Percentiles rank a stretch among this genome's conserved stretches.
Evolutionary conservation across 192 early-diverging fungal genomes (phyloP).

Genomic region (Phlyctochytrium arcticum): DNA sequence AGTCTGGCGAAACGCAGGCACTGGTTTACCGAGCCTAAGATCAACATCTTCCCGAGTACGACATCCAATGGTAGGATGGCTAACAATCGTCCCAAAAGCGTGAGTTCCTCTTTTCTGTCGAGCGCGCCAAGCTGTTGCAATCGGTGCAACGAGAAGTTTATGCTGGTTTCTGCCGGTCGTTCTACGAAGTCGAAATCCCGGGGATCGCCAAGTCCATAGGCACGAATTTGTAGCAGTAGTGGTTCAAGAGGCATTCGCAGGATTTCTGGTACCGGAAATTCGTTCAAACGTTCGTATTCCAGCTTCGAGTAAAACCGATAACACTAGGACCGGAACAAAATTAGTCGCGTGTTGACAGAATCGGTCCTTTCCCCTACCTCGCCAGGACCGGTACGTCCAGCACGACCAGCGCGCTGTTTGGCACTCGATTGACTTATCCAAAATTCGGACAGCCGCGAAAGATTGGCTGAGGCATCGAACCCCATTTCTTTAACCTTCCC

Average conservation of each 20-base stretch:
- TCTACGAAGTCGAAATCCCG: constrained; percentile 62
- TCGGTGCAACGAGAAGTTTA: constrained; percentile 41
- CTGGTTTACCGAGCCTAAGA: constrained; percentile 42
- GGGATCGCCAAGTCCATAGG: constrained; percentile 60
- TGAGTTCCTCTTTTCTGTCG: constrained; percentile 36
- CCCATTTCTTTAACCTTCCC: constrained; percentile 66
- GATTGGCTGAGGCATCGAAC: constrained; percentile 47
- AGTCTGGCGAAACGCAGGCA: background rate
- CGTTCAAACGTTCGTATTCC: constrained; percentile 58
- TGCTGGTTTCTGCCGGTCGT: constrained; percentile 34
- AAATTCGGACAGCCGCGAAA: constrained; percentile 60
- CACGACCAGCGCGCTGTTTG: constrained; percentile 61
- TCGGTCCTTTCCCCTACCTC: constrained; percentile 22
- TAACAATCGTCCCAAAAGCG: constrained; percentile 50
- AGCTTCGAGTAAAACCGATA: constrained; percentile 57
- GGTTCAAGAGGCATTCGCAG: constrained; percentile 58
- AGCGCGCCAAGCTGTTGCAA: constrained; percentile 51
- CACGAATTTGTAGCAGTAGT: constrained; percentile 54
- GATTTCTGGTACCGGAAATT: constrained; percentile 67
- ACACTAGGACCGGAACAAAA: constrained; percentile 30
- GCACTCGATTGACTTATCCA: constrained; percentile 66
- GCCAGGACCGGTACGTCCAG: constrained; percentile 60
- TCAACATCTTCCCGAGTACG: constrained; percentile 63
- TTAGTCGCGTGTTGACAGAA: background rate
- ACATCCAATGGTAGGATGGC: constrained; percentile 59